Conservation (phyloP, 148 eudicot genomes). For the Limonium bicolor region DNA sequence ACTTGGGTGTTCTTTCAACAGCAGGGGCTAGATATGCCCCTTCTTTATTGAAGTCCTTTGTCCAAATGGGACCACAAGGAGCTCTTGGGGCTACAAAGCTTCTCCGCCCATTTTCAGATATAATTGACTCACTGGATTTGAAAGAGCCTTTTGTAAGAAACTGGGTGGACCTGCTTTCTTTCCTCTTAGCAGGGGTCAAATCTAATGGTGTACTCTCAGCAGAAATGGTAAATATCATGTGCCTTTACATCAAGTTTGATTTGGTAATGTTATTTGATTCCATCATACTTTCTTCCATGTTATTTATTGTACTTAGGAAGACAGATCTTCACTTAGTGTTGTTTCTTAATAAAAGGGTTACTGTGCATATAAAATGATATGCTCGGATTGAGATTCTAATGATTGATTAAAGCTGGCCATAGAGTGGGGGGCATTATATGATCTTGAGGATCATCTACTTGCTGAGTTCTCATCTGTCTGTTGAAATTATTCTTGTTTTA, state of each 20-base stretch:
- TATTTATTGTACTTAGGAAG: too few relatives aligned
- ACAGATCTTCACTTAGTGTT: too few relatives aligned
- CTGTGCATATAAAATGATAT: too few relatives aligned
- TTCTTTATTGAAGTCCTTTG: constrained; percentile 71
- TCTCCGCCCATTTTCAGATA: constrained; percentile 80
- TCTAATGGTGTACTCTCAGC: constrained; percentile 92
- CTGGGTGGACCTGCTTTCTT: constrained; percentile 93
- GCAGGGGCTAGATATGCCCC: constrained; percentile 85
- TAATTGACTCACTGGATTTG: constrained; percentile 61
- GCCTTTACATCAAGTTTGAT: neutral
- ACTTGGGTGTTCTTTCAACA: constrained; percentile 79
- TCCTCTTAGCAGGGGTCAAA: constrained; percentile 96
- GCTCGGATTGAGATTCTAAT: too few relatives aligned
- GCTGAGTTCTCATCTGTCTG: too few relatives aligned
- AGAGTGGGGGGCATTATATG: too few relatives aligned
- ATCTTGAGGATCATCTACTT: too few relatives aligned
- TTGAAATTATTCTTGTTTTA: too few relatives aligned
- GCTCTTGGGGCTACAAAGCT: constrained; percentile 93
- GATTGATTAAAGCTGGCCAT: too few relatives aligned
- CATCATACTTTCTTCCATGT: neutral
- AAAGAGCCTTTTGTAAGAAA: constrained; percentile 89
- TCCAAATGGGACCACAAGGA: constrained; percentile 83
- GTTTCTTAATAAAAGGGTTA: too few relatives aligned
- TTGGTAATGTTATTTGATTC: too few relatives aligned
- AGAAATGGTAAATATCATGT: constrained; percentile 72